Percentiles rank a stretch among this genome's conserved stretches.
These are phyloP conservation scores for Aspergillus eucalypticola DNA, from an alignment of 2,329 filamentous ascomycete species.

Conservation along the genomic window DNA sequence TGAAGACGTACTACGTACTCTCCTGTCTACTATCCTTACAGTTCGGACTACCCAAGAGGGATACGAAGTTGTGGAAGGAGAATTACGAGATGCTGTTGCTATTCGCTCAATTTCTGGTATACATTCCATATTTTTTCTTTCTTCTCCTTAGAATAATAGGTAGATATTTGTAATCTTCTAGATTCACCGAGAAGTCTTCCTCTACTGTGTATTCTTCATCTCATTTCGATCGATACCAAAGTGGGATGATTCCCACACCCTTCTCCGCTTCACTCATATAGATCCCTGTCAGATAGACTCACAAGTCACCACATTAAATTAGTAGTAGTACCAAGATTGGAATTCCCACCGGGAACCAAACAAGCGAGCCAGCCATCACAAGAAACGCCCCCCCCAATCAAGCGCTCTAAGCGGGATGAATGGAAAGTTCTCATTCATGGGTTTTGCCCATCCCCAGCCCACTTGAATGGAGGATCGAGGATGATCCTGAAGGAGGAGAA, in stretches of 20 bases:
- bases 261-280: not conserved
- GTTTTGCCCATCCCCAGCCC: not conserved
- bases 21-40: not conserved
- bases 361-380: not conserved
- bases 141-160: no score
- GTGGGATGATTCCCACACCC: not conserved
- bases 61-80: not conserved
- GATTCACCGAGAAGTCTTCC: no score
- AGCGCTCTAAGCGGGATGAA: slow-evolving; percentile 15
- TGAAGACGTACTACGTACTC: not conserved
- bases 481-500: not conserved
- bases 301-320: not conserved
- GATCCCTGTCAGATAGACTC: not conserved
- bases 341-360: not conserved
- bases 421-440: slow-evolving; percentile 8
- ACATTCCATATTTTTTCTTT: no score
- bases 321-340: not conserved
- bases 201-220: no score
- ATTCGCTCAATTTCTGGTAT: not conserved
- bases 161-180: no score
- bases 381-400: not conserved
- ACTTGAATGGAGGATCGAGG: slow-evolving; percentile 1
- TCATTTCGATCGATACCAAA: no score
- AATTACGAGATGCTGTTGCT: not conserved
- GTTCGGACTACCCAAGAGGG: not conserved